A percentile compares a stretch with the other conserved stretches of the same genome.
These are phyloP conservation scores for Barbarea vulgaris DNA, from an alignment of 345 rosid species.

Conservation along the genomic window DNA sequence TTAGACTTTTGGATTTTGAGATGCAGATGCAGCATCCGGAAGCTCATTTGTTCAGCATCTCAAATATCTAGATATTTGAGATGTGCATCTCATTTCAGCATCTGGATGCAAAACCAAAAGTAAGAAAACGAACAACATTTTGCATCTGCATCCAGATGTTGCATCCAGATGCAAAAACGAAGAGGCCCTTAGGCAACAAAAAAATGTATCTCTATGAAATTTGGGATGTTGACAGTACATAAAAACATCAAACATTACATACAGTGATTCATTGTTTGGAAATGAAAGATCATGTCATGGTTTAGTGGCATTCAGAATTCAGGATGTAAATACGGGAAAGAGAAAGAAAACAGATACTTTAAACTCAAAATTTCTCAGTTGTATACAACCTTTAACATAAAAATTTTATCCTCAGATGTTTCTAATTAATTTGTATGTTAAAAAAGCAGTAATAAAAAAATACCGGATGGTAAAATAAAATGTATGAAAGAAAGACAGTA, in stretches of 20 bases:
- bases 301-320: background rate
- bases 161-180: too few relatives aligned
- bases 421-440: background rate
- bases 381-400: background rate
- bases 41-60: too few relatives aligned
- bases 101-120: too few relatives aligned
- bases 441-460: background rate
- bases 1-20: too few relatives aligned
- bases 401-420: background rate
- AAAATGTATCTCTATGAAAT: background rate
- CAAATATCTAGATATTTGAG: too few relatives aligned
- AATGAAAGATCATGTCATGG: slow-evolving; percentile 18
- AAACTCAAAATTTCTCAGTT: background rate
- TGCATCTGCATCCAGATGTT: too few relatives aligned
- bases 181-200: background rate
- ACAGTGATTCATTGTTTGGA: slow-evolving; percentile 18
- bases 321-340: background rate
- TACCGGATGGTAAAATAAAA: background rate
- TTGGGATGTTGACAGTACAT: slow-evolving; percentile 5
- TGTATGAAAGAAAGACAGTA: background rate
- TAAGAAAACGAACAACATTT: too few relatives aligned
- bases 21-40: too few relatives aligned
- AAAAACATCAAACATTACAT: background rate
- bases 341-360: background rate
- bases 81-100: too few relatives aligned